phyloP scores from a whole-genome alignment of 2,329 filamentous ascomycete genomes.

The Xylaria sp. region DNA sequence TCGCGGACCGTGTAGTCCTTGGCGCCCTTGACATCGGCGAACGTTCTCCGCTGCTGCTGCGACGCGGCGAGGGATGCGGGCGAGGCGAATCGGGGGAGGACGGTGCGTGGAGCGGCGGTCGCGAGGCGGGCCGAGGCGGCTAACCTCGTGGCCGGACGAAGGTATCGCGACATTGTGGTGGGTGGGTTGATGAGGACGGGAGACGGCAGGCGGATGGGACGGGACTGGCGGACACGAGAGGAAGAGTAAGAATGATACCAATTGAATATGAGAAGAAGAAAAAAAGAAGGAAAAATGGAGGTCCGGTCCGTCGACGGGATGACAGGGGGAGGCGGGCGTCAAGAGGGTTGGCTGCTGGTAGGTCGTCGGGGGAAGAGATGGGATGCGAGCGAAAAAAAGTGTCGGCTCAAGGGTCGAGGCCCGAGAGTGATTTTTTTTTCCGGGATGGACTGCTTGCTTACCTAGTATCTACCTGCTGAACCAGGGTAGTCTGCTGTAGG shows the following conservation, averaged over 20 bases:
- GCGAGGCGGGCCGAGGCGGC: slow-evolving; percentile 56
- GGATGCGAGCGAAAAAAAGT: slow-evolving; percentile 25
- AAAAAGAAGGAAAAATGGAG: slow-evolving; percentile 26
- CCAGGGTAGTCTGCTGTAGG: background rate
- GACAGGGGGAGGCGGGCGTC: slow-evolving; percentile 16
- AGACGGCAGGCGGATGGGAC: slow-evolving; percentile 9
- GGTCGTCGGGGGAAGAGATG: slow-evolving; percentile 22
- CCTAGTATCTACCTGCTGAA: background rate
- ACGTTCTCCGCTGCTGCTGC: slow-evolving; percentile 64
- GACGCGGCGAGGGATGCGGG: slow-evolving; percentile 51
- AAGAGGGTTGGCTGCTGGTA: slow-evolving; percentile 17
- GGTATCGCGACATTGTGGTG: slow-evolving; percentile 61
- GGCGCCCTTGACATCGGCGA: slow-evolving; percentile 64
- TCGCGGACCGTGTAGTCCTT: slow-evolving; percentile 98
- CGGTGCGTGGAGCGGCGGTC: slow-evolving; percentile 52
- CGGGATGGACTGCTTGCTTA: slow-evolving; percentile 8
- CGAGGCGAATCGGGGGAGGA: slow-evolving; percentile 50
- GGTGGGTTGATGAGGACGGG: slow-evolving; percentile 29
- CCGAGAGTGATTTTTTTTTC: slow-evolving; percentile 46
- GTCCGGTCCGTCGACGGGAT: slow-evolving; percentile 41
- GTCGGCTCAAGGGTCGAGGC: slow-evolving; percentile 18
- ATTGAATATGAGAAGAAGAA: slow-evolving; percentile 9
- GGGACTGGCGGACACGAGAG: background rate
- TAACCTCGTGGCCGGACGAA: slow-evolving; percentile 63
- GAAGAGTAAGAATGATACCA: slow-evolving; percentile 5